Base-by-base conservation (phyloP, 106 monocot genomes). In the Acanthochlamys bracteata region DNA sequence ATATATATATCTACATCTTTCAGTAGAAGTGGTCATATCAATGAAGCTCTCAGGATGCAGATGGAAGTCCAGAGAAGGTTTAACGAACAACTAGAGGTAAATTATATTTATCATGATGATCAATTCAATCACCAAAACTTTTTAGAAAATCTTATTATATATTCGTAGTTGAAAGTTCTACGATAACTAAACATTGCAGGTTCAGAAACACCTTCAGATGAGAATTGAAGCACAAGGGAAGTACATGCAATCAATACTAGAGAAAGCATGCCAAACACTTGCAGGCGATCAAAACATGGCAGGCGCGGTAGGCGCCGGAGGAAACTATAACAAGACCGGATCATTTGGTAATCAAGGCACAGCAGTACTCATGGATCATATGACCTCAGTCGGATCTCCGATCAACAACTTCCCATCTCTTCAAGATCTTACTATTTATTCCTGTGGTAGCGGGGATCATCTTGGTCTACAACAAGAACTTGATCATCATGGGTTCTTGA, bases 31-130 rank as follows among this genome's bases (percentile, higher is more conserved):
- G 70, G 75, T 41, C 90, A 90, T 27, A 75, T 85, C 41, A 72
- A 74, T 15, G 90, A 90, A 73, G 82, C 85, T 17, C 60, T 85
- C 13, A 43, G 82, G 73, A 85, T 90, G 90, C 90, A 90, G 64
- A 76, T 85, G 90, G 90, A 90, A 72, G 90, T 90, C 24, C 90
- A 90, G 25, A 85, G 90, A 41, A 82, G 90, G 73, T 58, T 90
- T 16, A 85, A 90, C 73, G 90, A 90, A 43, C 90, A 90, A 59
- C 53, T 90, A 57, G 90, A 90, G 90, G 90, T 85, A 55, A 74
- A 15, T 0, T 6, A 45, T 9, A 4, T 43, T 66, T 4, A 49
- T 49, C 9, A 1, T 49, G 2, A 49, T 33, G 1, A 33, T 33
- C 33, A 33, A 33, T 33, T 33, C 33, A 6, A 33, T 33, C 33